Percentiles rank a stretch among this genome's conserved stretches.
Conservation (phyloP, 805 yeast species). For the Candida takata region DNA sequence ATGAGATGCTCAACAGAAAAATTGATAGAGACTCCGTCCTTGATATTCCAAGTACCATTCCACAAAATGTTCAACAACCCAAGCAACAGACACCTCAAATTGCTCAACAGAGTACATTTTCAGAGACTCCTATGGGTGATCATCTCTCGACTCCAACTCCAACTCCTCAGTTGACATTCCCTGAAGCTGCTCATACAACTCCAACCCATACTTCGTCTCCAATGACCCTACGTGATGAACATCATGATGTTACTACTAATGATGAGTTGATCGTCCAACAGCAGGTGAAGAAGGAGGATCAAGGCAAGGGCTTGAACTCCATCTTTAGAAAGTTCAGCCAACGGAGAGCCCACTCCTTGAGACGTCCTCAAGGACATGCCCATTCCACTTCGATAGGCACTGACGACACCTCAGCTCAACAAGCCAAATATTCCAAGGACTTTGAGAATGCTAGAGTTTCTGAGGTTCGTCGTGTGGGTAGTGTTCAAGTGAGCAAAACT, state of each 20-base stretch:
- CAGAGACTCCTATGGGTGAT: background rate
- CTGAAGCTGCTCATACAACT: constrained; percentile 44
- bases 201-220: constrained; percentile 38
- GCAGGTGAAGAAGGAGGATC: constrained; percentile 29
- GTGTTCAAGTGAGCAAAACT: constrained; percentile 16
- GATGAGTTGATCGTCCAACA: constrained; percentile 28
- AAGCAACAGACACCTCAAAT: background rate
- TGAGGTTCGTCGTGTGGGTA: constrained; percentile 21
- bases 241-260: constrained; percentile 29
- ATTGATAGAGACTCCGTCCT: constrained; percentile 43
- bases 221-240: constrained; percentile 31
- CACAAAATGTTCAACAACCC: constrained; percentile 15
- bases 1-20: constrained; percentile 74
- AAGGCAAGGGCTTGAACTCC: constrained; percentile 23
- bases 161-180: constrained; percentile 37
- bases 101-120: background rate
- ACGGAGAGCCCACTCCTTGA: constrained; percentile 20
- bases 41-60: constrained; percentile 16
- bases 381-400: constrained; percentile 7
- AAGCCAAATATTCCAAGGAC: too few relatives aligned
- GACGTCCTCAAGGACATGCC: constrained; percentile 15
- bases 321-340: constrained; percentile 25
- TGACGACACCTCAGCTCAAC: constrained; percentile 2
- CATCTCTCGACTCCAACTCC: constrained; percentile 27
- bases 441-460: background rate